Conservation (phyloP, 192 early-diverging fungal genomes). For the Gorgonomyces haynaldii region DNA sequence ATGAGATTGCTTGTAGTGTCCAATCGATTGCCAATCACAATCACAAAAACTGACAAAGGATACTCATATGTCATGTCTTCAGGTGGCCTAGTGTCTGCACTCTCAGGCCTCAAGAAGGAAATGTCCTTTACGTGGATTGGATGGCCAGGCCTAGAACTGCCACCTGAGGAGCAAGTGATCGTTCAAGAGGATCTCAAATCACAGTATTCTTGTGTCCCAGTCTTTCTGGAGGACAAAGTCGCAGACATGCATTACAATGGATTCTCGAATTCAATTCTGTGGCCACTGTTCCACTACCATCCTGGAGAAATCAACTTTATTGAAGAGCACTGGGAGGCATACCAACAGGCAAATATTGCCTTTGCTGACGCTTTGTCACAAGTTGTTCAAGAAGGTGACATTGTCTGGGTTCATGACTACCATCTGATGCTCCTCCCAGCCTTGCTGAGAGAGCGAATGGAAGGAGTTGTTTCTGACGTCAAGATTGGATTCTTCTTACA, state of each 20-base stretch:
- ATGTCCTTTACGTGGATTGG: slow-evolving; percentile 99
- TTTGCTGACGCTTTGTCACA: slow-evolving; percentile 86
- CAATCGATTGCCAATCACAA: slow-evolving; percentile 91
- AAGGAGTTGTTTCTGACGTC: slow-evolving; percentile 51
- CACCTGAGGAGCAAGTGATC: slow-evolving; percentile 57
- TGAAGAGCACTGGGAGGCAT: slow-evolving; percentile 88
- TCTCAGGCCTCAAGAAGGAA: slow-evolving; percentile 85
- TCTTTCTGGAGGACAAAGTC: slow-evolving; percentile 85
- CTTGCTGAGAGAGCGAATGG: slow-evolving; percentile 57
- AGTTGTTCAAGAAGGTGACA: slow-evolving; percentile 70
- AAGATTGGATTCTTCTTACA: slow-evolving; percentile 98
- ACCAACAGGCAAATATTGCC: slow-evolving; percentile 79
- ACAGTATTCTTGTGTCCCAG: slow-evolving; percentile 78
- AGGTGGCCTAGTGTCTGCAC: slow-evolving; percentile 89
- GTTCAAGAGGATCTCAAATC: slow-evolving; percentile 61
- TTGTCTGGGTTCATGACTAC: slow-evolving; percentile 68
- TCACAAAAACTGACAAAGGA: slow-evolving; percentile 42
- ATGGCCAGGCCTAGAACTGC: slow-evolving; percentile 88
- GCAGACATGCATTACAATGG: slow-evolving; percentile 98
- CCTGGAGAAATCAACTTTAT: slow-evolving; percentile 97
- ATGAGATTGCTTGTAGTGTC: slow-evolving; percentile 85
- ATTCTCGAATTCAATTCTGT: slow-evolving; percentile 91
- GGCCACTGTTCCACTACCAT: slow-evolving; percentile 99
- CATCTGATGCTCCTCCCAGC: slow-evolving; percentile 94
- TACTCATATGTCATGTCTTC: slow-evolving; percentile 78